Evolutionary conservation across 1,284 basidiomycete species (phyloP), one percentile per base, ranked within the genome.

Genomic region (Ustilago curta): DNA sequence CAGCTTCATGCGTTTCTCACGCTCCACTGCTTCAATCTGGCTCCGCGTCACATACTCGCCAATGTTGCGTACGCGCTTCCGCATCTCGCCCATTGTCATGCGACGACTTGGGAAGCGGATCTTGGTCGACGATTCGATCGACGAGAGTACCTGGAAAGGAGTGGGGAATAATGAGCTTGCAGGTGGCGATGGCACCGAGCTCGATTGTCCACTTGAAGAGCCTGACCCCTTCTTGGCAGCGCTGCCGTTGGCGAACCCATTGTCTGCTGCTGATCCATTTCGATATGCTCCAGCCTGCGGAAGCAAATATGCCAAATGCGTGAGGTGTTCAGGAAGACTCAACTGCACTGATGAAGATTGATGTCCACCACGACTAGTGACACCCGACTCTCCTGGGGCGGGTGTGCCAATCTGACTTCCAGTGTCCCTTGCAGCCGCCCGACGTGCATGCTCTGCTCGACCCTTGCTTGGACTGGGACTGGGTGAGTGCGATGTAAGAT

Each of bases 71-170:
- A 97, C 94, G 21, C 96, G 90, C 87, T 98, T 97, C 85, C 94
- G 93, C 94, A 99, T 97, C 84, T 99, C 96, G 19, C 91, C 91
- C 25, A 96, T 91, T 76, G 95, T 97, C 89, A 92, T 94, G 55
- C 96, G 89, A 85, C 97, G 96, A 71, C 90, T 90, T 0, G 96
- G 96, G 91, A 94, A 99, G 78, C 93, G 92, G 63, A 97, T 92
- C 84, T 94, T 93, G 25, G 95, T 93, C 1, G 94, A 93, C 43
- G 93, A 89, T 85, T 97, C 95, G 76, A 90, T 73, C 16, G 81
- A 64, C 48, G 73, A 69, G 1, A 78, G 23, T 12, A 78, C 63
- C 8, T 67, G 60, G 66, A 78, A 81, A 3, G 83, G 79, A 48
- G 8, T 90, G 88, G 25, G 94, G 93, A 14, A 98, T 87, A 83